Base-by-base conservation (phyloP, 257 asterid genomes). In the Solanum virginianum region DNA sequence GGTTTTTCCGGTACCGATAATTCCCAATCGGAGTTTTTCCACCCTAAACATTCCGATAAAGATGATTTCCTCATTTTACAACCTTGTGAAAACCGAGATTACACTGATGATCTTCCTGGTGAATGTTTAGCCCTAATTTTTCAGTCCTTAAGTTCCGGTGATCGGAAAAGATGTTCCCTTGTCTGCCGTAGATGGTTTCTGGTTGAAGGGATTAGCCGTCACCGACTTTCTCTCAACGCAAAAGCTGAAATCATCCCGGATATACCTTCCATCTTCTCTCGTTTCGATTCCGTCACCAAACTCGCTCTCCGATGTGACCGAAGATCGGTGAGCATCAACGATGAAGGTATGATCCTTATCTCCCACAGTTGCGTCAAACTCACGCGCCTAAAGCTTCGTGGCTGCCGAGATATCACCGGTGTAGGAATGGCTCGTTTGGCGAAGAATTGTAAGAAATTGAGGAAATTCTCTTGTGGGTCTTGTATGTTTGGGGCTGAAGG, bases 401-500 rank as follows among this genome's bases (percentile, higher is more conserved):
- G 96, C 1, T 93, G 97, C 88, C 92, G 96, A 22, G 94, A 93
- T 6, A 87, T 93, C 63, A 86, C 97, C 51, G 92, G 91, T 57
- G 87, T 85, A 8, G 98, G 98, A 14, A 90, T 94, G 96, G 80
- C 90, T 6, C 85, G 89, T 68, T 84, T 95, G 69, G 95, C 92
- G 3, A 83, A 71, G 69, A 94, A 94, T 69, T 95, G 98, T 83
- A 91, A 88, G 70, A 87, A 83, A 13, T 80, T 95, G 83, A 93
- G 86, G 84, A 94, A 94, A 80, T 89, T 95, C 57, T 95, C 98
- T 17, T 90, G 93, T 56, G 93, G 94, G 14, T 89, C 94, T 56
- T 94, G 98, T 89, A 86, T 88, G 89, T 95, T 95, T 75, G 98
- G 98, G 6, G 94, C 96, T 14, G 91, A 91, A 85, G 98, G 98